phyloP scores from a whole-genome alignment of 441 rosid species.

The Jatropha podagrica region DNA sequence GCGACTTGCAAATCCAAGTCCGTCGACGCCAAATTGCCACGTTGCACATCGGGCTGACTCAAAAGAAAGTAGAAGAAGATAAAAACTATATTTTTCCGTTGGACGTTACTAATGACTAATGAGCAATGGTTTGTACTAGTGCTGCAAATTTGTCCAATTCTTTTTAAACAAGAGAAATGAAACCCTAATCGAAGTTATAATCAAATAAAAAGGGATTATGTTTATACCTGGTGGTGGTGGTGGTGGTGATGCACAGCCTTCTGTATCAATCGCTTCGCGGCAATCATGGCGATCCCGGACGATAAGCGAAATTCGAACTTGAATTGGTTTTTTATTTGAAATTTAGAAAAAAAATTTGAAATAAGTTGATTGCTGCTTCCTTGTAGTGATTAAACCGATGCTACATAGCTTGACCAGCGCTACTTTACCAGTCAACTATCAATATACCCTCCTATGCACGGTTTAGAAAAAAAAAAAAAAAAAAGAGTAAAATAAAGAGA shows the following conservation, averaged over 20 bases:
- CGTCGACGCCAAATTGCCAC: constrained; percentile 35
- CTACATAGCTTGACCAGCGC: constrained; percentile 14
- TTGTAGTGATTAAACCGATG: constrained; percentile 35
- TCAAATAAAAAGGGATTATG: constrained; percentile 9
- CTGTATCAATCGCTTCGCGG: constrained; percentile 53
- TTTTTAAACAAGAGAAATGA: not conserved
- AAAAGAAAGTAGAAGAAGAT: not conserved
- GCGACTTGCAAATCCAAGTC: constrained; percentile 48
- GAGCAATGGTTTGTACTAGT: not conserved
- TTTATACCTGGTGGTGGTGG: not conserved
- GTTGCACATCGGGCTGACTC: constrained; percentile 32
- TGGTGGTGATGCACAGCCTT: constrained; percentile 48
- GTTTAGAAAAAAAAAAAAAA: too few relatives aligned
- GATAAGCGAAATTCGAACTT: not conserved
- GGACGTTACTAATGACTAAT: not conserved
- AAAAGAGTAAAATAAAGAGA: too few relatives aligned
- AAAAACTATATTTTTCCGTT: not conserved
- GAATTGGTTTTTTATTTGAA: not conserved
- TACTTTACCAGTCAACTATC: constrained; percentile 12
- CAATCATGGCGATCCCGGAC: constrained; percentile 35
- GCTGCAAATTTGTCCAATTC: not conserved
- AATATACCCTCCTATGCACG: too few relatives aligned
- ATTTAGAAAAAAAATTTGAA: not conserved
- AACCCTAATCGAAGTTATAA: not conserved
- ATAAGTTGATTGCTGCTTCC: constrained; percentile 18